phyloP scores from a whole-genome alignment of 2,329 filamentous ascomycete genomes.

The Colletotrichum higginsianum region DNA sequence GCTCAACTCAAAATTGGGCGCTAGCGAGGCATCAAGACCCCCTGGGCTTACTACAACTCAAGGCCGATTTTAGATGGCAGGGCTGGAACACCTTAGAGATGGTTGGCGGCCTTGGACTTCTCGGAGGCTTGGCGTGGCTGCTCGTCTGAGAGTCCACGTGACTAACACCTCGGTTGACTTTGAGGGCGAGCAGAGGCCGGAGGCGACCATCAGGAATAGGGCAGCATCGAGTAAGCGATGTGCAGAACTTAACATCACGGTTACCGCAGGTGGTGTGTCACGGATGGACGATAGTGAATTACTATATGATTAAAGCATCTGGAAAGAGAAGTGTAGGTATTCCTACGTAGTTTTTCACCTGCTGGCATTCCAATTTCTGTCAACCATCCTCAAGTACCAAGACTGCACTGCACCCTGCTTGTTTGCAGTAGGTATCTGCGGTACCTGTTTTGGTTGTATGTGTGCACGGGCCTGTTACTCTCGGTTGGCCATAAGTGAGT shows the following conservation, averaged over 20 bases:
- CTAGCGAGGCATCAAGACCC: conserved; percentile 77
- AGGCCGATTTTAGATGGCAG: conserved; percentile 74
- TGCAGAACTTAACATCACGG: not conserved
- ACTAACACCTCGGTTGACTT: not conserved
- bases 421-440: too few relatives aligned
- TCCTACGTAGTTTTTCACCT: too few relatives aligned
- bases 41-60: conserved; percentile 80
- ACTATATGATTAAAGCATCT: not conserved
- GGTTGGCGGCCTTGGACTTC: conserved; percentile 79
- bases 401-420: too few relatives aligned
- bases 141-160: conserved; percentile 44
- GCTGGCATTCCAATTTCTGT: too few relatives aligned
- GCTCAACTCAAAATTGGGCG: conserved; percentile 40
- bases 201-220: not conserved
- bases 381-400: too few relatives aligned
- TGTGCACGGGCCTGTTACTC: not conserved
- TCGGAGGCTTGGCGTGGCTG: conserved; percentile 80
- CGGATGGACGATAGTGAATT: too few relatives aligned
- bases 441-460: not conserved
- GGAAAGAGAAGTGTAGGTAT: not conserved
- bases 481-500: not conserved
- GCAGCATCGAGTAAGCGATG: not conserved
- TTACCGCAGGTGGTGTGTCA: not conserved
- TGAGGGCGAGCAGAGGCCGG: not conserved
- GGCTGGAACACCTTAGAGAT: conserved; percentile 81